Conservation (phyloP, 495 filamentous ascomycete species). For the Penicillium waksmanii region DNA sequence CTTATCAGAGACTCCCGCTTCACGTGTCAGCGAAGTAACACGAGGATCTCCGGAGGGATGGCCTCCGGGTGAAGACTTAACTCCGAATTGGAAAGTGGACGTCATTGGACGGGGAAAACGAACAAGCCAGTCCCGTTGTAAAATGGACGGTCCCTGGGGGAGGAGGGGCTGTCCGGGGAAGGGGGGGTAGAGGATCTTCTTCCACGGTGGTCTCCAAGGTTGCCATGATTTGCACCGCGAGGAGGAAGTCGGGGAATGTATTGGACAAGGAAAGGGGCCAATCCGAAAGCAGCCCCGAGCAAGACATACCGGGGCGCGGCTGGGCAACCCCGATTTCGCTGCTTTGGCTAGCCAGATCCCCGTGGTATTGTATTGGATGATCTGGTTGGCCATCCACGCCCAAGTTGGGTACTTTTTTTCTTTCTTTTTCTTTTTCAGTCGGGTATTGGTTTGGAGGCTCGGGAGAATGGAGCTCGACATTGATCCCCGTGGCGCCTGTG, state of each 20-base stretch:
- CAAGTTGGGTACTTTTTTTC: too few relatives aligned
- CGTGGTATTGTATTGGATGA: too few relatives aligned
- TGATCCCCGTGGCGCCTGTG: background rate
- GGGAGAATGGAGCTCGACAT: background rate
- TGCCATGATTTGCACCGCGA: too few relatives aligned
- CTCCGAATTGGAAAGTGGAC: background rate
- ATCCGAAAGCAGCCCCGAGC: constrained; percentile 18
- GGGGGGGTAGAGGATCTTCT: background rate
- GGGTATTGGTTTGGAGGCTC: background rate
- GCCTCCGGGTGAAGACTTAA: background rate
- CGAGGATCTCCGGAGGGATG: constrained; percentile 3
- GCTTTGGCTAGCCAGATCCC: background rate
- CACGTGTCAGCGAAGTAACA: constrained; percentile 26
- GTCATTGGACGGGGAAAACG: background rate
- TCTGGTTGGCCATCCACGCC: too few relatives aligned
- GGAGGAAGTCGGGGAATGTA: background rate
- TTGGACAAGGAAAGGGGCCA: constrained; percentile 16
- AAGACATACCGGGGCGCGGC: constrained; percentile 19
- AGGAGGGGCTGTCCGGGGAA: too few relatives aligned
- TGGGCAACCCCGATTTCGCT: constrained; percentile 39
- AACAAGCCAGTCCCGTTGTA: too few relatives aligned
- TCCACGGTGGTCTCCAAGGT: background rate
- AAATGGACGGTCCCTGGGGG: too few relatives aligned
- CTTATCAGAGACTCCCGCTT: constrained; percentile 31
- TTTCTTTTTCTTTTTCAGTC: too few relatives aligned